Conservation (phyloP, 1,139 yeast species). For the Kodamaea arcana region DNA sequence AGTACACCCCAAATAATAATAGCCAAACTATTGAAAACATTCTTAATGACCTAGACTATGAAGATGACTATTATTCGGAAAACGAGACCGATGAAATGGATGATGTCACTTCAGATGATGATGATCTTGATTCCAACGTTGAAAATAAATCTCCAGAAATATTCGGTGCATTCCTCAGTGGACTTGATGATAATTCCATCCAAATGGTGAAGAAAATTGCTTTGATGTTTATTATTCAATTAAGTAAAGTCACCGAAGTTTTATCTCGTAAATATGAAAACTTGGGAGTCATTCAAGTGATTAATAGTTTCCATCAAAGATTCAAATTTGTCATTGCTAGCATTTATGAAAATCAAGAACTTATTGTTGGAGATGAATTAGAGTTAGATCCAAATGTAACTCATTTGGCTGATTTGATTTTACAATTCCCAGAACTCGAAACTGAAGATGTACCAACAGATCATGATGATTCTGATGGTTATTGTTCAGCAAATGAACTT, state of each 20-base stretch:
- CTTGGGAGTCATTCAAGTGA: slow-evolving; percentile 40
- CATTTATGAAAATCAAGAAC: slow-evolving; percentile 22
- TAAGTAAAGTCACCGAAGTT: slow-evolving; percentile 51
- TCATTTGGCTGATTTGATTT: slow-evolving; percentile 23
- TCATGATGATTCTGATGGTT: slow-evolving; percentile 4
- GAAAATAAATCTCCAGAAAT: slow-evolving; percentile 45
- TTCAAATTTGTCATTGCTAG: slow-evolving; percentile 21
- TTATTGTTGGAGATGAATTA: slow-evolving; percentile 8
- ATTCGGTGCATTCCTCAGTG: slow-evolving; percentile 48
- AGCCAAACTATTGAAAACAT: too few relatives aligned
- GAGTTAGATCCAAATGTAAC: slow-evolving; percentile 14
- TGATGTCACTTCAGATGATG: slow-evolving; percentile 9
- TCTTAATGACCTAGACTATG: too few relatives aligned
- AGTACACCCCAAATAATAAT: neutral
- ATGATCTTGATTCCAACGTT: slow-evolving; percentile 10
- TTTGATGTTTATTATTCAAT: slow-evolving; percentile 42
- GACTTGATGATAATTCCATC: slow-evolving; percentile 43
- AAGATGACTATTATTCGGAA: slow-evolving; percentile 2
- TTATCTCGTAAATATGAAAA: slow-evolving; percentile 49
- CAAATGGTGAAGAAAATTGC: slow-evolving; percentile 41
- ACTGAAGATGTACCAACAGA: slow-evolving; percentile 1
- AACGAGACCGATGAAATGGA: slow-evolving; percentile 15
- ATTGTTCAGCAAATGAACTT: slow-evolving; percentile 6
- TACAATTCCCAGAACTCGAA: slow-evolving; percentile 23
- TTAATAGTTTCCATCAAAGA: slow-evolving; percentile 30